These are phyloP conservation scores for Vitis hybrid DNA, from an alignment of 177 flowering plant genomes.

Conservation along the genomic window DNA sequence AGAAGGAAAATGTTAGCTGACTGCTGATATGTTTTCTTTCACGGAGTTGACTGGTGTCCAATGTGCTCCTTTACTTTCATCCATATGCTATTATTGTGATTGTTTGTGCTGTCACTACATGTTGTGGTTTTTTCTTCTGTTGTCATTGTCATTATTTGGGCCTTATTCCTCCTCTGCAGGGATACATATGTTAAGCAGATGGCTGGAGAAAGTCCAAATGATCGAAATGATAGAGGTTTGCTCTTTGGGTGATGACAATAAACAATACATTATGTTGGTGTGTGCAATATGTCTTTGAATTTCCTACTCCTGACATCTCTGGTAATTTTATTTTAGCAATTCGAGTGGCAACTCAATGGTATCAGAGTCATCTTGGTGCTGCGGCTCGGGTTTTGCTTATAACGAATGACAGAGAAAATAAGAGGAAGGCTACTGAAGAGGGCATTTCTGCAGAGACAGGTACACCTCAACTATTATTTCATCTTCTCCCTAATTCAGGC, in stretches of 20 bases:
- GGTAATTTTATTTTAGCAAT: slow-evolving; percentile 60
- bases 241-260: background rate
- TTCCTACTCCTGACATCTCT: slow-evolving; percentile 10
- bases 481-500: background rate
- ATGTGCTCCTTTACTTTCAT: too few species aligned
- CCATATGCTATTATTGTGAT: too few species aligned
- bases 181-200: slow-evolving; percentile 82
- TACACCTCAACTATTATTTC: slow-evolving; percentile 15
- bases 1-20: too few species aligned
- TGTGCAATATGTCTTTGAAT: slow-evolving; percentile 4
- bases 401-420: slow-evolving; percentile 93
- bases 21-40: too few species aligned
- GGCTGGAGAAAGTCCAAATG: slow-evolving; percentile 90
- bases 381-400: slow-evolving; percentile 60
- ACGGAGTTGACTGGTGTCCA: too few species aligned
- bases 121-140: background rate
- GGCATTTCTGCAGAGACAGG: slow-evolving; percentile 92
- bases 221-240: slow-evolving; percentile 94
- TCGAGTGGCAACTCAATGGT: slow-evolving; percentile 90
- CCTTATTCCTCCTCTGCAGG: slow-evolving; percentile 33
- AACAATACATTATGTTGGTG: background rate
- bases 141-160: slow-evolving; percentile 1
- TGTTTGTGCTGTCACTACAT: too few species aligned
- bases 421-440: slow-evolving; percentile 75
- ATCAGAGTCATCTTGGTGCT: slow-evolving; percentile 82